These are phyloP conservation scores for Parachlorella kessleri DNA, from an alignment of 139 green algal species.

Conservation along the genomic window DNA sequence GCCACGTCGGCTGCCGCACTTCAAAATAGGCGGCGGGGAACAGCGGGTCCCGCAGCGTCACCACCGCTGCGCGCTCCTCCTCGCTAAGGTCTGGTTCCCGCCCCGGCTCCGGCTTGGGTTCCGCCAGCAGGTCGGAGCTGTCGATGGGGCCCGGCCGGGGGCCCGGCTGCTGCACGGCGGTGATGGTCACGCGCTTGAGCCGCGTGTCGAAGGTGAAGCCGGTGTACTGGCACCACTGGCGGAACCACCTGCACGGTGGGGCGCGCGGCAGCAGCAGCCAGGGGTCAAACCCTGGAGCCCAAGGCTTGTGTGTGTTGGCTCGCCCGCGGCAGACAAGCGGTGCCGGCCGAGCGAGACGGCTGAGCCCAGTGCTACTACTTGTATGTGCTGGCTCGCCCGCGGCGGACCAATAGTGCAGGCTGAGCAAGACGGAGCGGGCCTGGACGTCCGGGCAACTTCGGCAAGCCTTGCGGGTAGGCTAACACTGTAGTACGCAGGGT, in stretches of 20 bases:
- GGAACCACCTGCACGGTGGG: constrained; percentile 32
- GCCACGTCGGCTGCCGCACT: constrained; percentile 48
- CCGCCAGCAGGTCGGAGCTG: constrained; percentile 41
- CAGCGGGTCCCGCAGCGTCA: constrained; percentile 6
- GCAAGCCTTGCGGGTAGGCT: too few relatives aligned
- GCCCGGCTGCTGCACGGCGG: not conserved
- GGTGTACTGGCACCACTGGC: constrained; percentile 33
- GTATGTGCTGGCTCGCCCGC: not conserved
- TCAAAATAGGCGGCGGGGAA: constrained; percentile 27
- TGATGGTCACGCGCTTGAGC: not conserved
- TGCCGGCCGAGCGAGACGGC: not conserved
- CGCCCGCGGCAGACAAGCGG: not conserved
- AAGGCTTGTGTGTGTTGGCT: not conserved
- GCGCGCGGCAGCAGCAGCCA: too few relatives aligned
- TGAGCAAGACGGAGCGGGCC: too few relatives aligned
- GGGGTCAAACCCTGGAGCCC: not conserved
- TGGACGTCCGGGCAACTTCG: too few relatives aligned
- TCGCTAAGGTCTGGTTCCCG: not conserved
- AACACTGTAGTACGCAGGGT: not conserved
- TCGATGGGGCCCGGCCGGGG: constrained; percentile 42
- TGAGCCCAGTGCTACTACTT: not conserved
- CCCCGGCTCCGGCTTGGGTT: not conserved
- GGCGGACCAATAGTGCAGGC: not conserved
- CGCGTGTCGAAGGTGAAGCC: constrained; percentile 20
- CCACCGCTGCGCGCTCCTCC: not conserved